These are phyloP conservation scores for Yarrowia osloensis DNA, from an alignment of 805 yeast genomes.

Conservation along the genomic window DNA sequence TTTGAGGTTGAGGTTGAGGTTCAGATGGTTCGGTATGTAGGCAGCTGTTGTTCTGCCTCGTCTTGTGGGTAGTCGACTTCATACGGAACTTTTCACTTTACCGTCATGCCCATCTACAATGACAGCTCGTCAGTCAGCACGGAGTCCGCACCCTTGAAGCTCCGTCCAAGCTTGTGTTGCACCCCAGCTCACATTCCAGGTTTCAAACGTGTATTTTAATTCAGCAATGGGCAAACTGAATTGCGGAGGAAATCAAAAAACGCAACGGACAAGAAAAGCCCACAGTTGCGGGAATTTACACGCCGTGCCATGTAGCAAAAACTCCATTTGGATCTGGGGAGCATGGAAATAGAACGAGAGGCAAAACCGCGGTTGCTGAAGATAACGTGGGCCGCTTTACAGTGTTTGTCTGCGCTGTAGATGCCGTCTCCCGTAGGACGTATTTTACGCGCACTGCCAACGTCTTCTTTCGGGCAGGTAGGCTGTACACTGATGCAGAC, in stretches of 20 bases:
- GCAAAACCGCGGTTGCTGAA: too few species aligned
- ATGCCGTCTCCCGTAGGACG: not conserved
- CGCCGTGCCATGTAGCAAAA: not conserved
- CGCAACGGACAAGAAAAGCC: not conserved
- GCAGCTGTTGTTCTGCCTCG: too few species aligned
- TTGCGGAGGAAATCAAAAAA: not conserved
- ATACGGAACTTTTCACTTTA: too few species aligned
- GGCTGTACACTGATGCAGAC: not conserved
- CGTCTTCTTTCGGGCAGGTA: not conserved
- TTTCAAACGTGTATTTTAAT: not conserved
- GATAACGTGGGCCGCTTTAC: not conserved
- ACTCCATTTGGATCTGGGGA: not conserved
- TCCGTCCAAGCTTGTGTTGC: not conserved
- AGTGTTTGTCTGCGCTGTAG: not conserved
- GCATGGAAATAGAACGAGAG: not conserved
- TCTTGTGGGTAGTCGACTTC: too few species aligned
- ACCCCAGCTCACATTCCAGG: not conserved
- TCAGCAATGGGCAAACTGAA: not conserved
- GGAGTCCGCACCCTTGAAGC: too few species aligned
- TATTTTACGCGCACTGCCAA: not conserved
- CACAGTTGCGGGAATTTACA: conserved; percentile 9
- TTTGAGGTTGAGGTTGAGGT: conserved; percentile 1
- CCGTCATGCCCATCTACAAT: too few species aligned
- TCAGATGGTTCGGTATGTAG: not conserved
- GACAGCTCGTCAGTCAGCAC: too few species aligned